phyloP scores from a whole-genome alignment of 2,329 filamentous ascomycete species.

The Lecanosticta acicola region DNA sequence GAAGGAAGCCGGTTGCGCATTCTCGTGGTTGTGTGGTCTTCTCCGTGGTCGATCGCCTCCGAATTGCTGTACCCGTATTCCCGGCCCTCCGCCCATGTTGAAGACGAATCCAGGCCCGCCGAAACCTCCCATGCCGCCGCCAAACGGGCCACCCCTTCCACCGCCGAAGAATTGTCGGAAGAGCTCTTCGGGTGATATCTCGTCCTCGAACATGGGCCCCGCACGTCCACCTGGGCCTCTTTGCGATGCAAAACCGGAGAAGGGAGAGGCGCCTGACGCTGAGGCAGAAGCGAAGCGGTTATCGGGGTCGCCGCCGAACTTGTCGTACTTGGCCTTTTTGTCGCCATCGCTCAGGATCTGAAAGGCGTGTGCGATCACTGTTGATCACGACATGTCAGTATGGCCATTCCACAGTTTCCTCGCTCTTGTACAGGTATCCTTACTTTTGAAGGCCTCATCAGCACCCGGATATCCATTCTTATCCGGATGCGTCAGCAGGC shows the following conservation, averaged over 20 bases:
- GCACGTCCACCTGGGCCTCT: constrained; percentile 37
- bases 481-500: constrained; percentile 91
- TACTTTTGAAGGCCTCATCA: constrained; percentile 94
- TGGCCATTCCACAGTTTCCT: neutral
- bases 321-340: constrained; percentile 83
- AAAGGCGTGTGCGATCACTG: constrained; percentile 87
- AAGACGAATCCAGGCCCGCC: constrained; percentile 86
- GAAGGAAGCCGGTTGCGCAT: constrained; percentile 46
- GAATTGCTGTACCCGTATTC: constrained; percentile 92
- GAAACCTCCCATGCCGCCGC: constrained; percentile 20
- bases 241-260: constrained; percentile 54
- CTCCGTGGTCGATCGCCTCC: constrained; percentile 71
- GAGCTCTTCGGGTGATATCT: constrained; percentile 93
- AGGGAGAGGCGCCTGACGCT: constrained; percentile 56
- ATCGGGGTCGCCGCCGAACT: constrained; percentile 87
- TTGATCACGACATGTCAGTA: constrained; percentile 1
- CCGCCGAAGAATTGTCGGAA: constrained; percentile 96
- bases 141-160: constrained; percentile 49
- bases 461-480: constrained; percentile 96
- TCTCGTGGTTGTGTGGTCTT: constrained; percentile 60
- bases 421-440: constrained; percentile 27
- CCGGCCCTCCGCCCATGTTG: constrained; percentile 78
- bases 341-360: constrained; percentile 88
- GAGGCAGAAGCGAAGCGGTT: constrained; percentile 62
- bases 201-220: constrained; percentile 71